Conservation (phyloP, 2,329 filamentous ascomycete species). For the Colletotrichum acutatum region DNA sequence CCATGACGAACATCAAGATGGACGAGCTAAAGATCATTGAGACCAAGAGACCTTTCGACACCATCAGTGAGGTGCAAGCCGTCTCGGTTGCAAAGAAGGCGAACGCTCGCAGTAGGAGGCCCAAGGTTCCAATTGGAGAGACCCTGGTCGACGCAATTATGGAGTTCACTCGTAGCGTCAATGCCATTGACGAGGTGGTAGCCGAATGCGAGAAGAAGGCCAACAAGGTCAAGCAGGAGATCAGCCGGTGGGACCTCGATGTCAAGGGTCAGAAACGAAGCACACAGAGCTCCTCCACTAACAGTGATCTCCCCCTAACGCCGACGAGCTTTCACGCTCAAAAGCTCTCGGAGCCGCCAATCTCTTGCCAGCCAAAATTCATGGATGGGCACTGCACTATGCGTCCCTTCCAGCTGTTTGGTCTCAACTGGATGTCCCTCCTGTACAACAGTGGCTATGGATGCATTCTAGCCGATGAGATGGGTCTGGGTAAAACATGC, state of each 20-base stretch:
- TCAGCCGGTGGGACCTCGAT: conserved; percentile 62
- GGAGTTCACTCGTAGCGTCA: conserved; percentile 83
- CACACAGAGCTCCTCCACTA: conserved; percentile 40
- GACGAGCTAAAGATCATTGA: conserved; percentile 77
- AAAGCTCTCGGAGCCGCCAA: conserved; percentile 54
- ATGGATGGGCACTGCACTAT: conserved; percentile 83
- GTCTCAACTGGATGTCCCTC: conserved; percentile 92
- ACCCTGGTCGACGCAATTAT: conserved; percentile 63
- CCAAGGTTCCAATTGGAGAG: conserved; percentile 62
- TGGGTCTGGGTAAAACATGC: conserved; percentile 96
- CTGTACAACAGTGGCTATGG: conserved; percentile 83
- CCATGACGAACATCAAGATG: conserved; percentile 81
- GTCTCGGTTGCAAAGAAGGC: conserved; percentile 67
- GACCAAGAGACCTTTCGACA: conserved; percentile 78
- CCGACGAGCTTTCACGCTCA: conserved; percentile 51
- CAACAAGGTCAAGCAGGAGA: conserved; percentile 60
- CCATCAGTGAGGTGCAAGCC: conserved; percentile 72
- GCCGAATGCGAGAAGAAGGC: conserved; percentile 79
- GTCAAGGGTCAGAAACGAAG: conserved; percentile 54
- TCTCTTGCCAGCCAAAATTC: conserved; percentile 74
- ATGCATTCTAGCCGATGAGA: conserved; percentile 95
- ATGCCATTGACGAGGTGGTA: conserved; percentile 86
- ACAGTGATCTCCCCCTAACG: conserved; percentile 53
- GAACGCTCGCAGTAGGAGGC: conserved; percentile 52
- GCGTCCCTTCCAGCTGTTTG: conserved; percentile 94